Evolutionary conservation across 805 yeast species (phyloP).

Genomic region (Candida coleopterorum): DNA sequence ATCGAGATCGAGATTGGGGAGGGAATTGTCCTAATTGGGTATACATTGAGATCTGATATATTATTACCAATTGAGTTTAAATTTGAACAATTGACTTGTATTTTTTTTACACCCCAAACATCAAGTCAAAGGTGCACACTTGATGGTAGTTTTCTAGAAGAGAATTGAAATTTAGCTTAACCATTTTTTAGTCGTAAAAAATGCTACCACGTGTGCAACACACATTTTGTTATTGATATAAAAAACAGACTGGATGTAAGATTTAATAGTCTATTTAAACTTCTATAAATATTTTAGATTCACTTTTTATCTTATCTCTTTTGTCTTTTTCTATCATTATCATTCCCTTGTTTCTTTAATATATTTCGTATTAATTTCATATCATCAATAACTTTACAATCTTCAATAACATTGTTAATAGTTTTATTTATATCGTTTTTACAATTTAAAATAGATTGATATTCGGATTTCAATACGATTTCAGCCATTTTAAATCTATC

Average conservation of each 20-base stretch:
- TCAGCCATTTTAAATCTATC: slow-evolving; percentile 44
- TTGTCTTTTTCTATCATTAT: neutral
- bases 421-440: slow-evolving; percentile 16
- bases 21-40: too few relatives aligned
- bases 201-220: too few relatives aligned
- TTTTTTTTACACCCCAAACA: too few relatives aligned
- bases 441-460: slow-evolving; percentile 43
- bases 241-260: too few relatives aligned
- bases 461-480: slow-evolving; percentile 55
- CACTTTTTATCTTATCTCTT: neutral
- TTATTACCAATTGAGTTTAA: too few relatives aligned
- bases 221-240: slow-evolving; percentile 9
- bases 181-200: slow-evolving; percentile 20
- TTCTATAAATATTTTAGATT: neutral
- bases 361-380: slow-evolving; percentile 56
- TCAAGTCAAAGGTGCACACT: too few relatives aligned
- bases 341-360: slow-evolving; percentile 38
- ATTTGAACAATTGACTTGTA: too few relatives aligned
- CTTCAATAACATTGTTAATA: slow-evolving; percentile 15
- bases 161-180: slow-evolving; percentile 11
- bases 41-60: too few relatives aligned
- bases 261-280: too few relatives aligned
- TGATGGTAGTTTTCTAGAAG: too few relatives aligned
- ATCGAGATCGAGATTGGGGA: too few relatives aligned
- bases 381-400: slow-evolving; percentile 49